A percentile compares a stretch with the other conserved stretches of the same genome.
Evolutionary conservation across 495 filamentous ascomycete species (phyloP).

Genomic region (Penicillium antarcticum): DNA sequence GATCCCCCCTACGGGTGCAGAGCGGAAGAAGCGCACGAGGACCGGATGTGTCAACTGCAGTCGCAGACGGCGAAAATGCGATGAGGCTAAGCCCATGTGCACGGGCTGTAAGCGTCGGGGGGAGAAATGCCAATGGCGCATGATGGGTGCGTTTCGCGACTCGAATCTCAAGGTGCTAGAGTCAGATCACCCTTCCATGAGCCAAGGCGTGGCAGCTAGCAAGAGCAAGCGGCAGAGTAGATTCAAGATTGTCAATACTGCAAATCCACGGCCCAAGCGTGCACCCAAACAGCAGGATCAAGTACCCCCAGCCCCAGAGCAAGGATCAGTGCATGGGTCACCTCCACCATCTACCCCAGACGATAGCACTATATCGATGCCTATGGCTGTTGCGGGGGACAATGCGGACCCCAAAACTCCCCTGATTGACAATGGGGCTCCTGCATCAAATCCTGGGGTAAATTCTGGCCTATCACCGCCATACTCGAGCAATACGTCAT

Average conservation of each 20-base stretch:
- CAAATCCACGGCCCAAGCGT: background rate
- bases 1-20: slow-evolving; percentile 14
- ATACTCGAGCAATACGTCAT: slow-evolving; percentile 9
- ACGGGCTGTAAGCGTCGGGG: slow-evolving; percentile 29
- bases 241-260: slow-evolving; percentile 28
- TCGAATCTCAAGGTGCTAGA: slow-evolving; percentile 31
- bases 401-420: background rate
- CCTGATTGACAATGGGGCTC: background rate
- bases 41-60: slow-evolving; percentile 35
- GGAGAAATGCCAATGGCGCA: slow-evolving; percentile 31
- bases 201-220: slow-evolving; percentile 18
- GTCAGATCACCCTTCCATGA: slow-evolving; percentile 31
- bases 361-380: background rate
- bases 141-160: slow-evolving; percentile 34
- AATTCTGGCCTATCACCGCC: slow-evolving; percentile 11
- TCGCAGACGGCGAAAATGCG: slow-evolving; percentile 31
- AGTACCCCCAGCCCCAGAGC: background rate
- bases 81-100: slow-evolving; percentile 30
- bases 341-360: background rate
- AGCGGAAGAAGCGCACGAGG: slow-evolving; percentile 29
- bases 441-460: background rate
- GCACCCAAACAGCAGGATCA: background rate
- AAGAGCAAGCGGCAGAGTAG: slow-evolving; percentile 20
- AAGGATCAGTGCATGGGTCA: background rate
- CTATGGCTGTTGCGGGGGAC: background rate